Evolutionary conservation across 208 protist species (phyloP).

Genomic region (Leishmania amazonensis): DNA sequence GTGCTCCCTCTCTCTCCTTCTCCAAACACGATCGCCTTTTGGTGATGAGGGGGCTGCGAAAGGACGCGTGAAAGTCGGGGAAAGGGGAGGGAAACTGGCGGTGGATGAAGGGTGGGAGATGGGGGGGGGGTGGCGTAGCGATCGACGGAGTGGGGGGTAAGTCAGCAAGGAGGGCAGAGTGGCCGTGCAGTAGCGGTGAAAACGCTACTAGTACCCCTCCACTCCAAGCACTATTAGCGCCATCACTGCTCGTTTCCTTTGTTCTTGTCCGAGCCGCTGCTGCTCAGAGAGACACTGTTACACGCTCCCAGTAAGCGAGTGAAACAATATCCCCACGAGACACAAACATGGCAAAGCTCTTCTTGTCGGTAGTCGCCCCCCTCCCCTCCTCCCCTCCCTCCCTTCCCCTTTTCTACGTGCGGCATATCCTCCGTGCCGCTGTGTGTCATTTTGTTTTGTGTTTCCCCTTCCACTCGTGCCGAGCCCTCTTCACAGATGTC

Average conservation of each 20-base stretch:
- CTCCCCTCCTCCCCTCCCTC: too few relatives aligned
- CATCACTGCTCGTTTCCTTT: neutral
- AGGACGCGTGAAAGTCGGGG: neutral
- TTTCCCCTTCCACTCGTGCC: constrained; percentile 9
- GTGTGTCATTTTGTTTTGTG: constrained; percentile 16
- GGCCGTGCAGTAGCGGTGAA: neutral
- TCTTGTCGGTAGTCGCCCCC: neutral
- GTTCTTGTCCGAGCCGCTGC: neutral
- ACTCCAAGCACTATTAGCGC: neutral
- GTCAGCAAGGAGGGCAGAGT: neutral
- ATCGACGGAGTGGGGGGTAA: neutral
- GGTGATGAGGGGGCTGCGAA: neutral
- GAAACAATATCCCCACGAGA: neutral
- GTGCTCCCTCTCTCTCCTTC: neutral
- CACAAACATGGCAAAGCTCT: neutral
- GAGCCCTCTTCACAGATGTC: neutral
- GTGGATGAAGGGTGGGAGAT: neutral
- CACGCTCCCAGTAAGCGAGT: neutral
- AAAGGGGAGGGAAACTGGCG: constrained; percentile 8
- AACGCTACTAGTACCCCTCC: neutral
- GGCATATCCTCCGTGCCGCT: constrained; percentile 2
- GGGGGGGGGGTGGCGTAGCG: too few relatives aligned
- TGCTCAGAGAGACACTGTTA: neutral
- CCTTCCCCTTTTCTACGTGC: neutral
- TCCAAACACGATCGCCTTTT: neutral